Percentiles rank a stretch among this genome's conserved stretches.
Evolutionary conservation across 73 alveolate genomes (phyloP).

Genomic region (Halteria grandinella): DNA sequence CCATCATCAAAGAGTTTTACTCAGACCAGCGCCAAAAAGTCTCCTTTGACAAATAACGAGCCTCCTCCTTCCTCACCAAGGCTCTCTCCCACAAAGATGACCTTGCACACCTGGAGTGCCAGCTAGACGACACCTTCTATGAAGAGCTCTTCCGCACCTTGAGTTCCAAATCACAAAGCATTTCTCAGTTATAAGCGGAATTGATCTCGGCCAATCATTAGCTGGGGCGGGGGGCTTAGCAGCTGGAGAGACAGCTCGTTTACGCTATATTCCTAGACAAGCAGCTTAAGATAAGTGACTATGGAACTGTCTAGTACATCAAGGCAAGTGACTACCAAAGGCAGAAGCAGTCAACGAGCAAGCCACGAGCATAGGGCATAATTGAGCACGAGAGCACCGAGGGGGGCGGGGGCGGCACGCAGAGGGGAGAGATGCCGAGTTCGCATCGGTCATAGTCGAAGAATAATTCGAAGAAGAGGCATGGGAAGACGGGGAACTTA

Average conservation of each 20-base stretch:
- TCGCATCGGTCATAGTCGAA: neutral
- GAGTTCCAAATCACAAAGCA: slow-evolving; percentile 3
- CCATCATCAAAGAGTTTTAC: slow-evolving; percentile 17
- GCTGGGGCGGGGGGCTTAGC: neutral
- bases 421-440: slow-evolving; percentile 1
- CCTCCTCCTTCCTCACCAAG: neutral
- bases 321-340: slow-evolving; percentile 26
- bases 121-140: slow-evolving; percentile 6
- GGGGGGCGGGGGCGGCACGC: slow-evolving; percentile 5
- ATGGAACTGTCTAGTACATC: slow-evolving; percentile 20
- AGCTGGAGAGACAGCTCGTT: slow-evolving; percentile 1
- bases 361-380: neutral
- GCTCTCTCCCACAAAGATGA: neutral
- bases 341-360: neutral
- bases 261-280: slow-evolving; percentile 21
- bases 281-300: slow-evolving; percentile 35
- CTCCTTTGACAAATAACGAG: slow-evolving; percentile 2
- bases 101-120: neutral
- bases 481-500: neutral
- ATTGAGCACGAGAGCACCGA: slow-evolving; percentile 9
- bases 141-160: slow-evolving; percentile 43
- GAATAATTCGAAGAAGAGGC: neutral
- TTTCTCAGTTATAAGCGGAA: neutral
- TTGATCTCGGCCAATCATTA: neutral
- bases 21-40: slow-evolving; percentile 16